Base-by-base conservation (phyloP, 805 yeast genomes). In the Spathaspora hagerdaliae region DNA sequence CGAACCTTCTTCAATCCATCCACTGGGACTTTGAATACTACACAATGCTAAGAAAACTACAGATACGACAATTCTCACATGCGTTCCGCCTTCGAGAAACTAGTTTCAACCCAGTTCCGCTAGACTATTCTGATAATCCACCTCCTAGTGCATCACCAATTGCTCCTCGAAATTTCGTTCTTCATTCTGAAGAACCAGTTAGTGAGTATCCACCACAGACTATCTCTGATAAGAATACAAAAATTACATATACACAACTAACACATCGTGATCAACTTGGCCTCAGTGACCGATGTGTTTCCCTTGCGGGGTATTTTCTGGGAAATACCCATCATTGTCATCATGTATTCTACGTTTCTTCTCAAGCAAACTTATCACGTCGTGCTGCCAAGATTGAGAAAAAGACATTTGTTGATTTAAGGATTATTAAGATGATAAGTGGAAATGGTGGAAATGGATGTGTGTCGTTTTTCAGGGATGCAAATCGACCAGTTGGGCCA, bases 361-460 rank as follows among this genome's bases (percentile, higher is more conserved):
- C 33, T 2, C 36, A 26, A 9, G 38, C 41, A 7, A 36, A 41
- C 13, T 39, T 47, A 14, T 38, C 51, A 52, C 44, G 56, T 35
- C 65, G 61, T 47, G 74, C 67, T 9, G 60, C 61, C 42, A 56
- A 57, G 41, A 58, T 64, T 2, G 75, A 69, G 43, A 69, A 63
- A 47, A 34, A 36, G 7, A 13, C 26, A 7, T 71, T 71, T 49
- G 67, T 64, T 1, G 97, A 91, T 60, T 65, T 88, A 3, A 77
- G 84, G 47, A 75, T 87, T 7, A 73, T 92, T 8, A 79, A 78
- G 45, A 68, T 89, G 7, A 60, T 67, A 3, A 81, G 96, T 27
- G 99, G 99, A 0, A 73, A 69, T 36, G 99, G 99, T 15, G 99
- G 99, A 1, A 74, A 84, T 59, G 99, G 99, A 6, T 73, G 79